These are phyloP conservation scores for Emericellopsis cladophorae DNA, from an alignment of 2,329 filamentous ascomycete genomes.

Conservation along the genomic window DNA sequence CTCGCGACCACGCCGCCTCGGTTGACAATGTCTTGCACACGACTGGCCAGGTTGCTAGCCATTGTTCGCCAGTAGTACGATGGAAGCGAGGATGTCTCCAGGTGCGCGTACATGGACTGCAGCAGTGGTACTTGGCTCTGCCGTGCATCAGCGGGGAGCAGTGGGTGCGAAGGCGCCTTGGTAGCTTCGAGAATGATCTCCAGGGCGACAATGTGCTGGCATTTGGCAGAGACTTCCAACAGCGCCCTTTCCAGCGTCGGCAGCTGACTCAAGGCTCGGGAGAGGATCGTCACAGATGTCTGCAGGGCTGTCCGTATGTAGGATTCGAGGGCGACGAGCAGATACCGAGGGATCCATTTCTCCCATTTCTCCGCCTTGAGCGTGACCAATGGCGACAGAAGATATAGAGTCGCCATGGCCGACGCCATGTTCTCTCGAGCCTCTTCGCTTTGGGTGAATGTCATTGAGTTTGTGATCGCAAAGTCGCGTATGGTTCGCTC, in stretches of 20 bases:
- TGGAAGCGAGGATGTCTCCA: slow-evolving; percentile 78
- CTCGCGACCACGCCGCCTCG: slow-evolving; percentile 76
- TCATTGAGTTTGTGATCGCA: slow-evolving; percentile 46
- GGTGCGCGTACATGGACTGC: slow-evolving; percentile 56
- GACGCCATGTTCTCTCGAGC: slow-evolving; percentile 61
- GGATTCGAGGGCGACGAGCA: slow-evolving; percentile 65
- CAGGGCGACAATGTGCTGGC: slow-evolving; percentile 83
- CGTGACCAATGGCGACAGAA: slow-evolving; percentile 58
- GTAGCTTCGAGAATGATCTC: slow-evolving; percentile 63
- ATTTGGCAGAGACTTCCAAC: slow-evolving; percentile 67
- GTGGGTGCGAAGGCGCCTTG: slow-evolving; percentile 56
- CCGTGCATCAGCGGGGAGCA: slow-evolving; percentile 27
- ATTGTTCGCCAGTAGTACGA: slow-evolving; percentile 92
- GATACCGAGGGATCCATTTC: slow-evolving; percentile 52
- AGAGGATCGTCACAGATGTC: slow-evolving; percentile 61
- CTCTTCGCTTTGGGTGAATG: slow-evolving; percentile 58
- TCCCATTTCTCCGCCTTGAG: slow-evolving; percentile 42
- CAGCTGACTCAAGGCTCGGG: slow-evolving; percentile 65
- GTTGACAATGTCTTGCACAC: slow-evolving; percentile 74
- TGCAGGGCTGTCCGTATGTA: slow-evolving; percentile 76
- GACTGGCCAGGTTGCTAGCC: slow-evolving; percentile 60
- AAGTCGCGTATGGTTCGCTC: slow-evolving; percentile 79
- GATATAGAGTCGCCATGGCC: slow-evolving; percentile 64
- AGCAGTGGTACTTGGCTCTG: slow-evolving; percentile 42
- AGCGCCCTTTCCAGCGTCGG: slow-evolving; percentile 74